Conservation (phyloP, 495 filamentous ascomycete genomes). For the Podospora pseudocomata region DNA sequence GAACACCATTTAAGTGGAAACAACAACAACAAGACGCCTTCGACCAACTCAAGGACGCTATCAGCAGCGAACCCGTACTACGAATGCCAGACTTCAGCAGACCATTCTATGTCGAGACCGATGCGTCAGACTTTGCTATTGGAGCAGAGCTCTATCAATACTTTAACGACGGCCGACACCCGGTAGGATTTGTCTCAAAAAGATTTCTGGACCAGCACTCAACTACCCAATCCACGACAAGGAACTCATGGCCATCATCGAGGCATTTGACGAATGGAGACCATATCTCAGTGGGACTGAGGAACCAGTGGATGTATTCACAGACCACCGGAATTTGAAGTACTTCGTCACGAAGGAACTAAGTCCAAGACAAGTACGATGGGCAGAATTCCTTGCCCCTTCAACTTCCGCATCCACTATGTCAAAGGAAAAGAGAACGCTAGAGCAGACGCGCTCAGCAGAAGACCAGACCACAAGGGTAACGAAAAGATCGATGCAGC, state of each 20-base stretch:
- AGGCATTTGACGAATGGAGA: neutral
- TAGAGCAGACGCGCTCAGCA: too few species aligned
- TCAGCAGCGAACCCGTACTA: neutral
- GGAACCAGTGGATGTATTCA: neutral
- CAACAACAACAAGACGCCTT: neutral
- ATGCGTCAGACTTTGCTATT: neutral
- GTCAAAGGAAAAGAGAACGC: too few species aligned
- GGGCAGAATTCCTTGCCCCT: too few species aligned
- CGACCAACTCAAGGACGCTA: neutral
- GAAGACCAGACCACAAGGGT: too few species aligned
- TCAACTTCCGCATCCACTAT: too few species aligned
- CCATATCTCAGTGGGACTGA: neutral
- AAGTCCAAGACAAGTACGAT: too few species aligned
- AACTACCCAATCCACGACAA: neutral
- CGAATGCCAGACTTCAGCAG: neutral
- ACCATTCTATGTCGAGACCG: neutral
- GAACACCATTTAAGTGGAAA: neutral
- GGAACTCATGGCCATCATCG: conserved; percentile 6
- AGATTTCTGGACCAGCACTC: neutral
- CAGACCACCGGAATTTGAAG: neutral
- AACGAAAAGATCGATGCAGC: too few species aligned
- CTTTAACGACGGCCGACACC: neutral
- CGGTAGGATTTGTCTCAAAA: neutral
- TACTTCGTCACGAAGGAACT: too few species aligned
- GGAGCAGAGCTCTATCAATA: neutral